Evolutionary conservation across 1,284 basidiomycete species (phyloP).

Genomic region (Sporisorium exsertum): DNA sequence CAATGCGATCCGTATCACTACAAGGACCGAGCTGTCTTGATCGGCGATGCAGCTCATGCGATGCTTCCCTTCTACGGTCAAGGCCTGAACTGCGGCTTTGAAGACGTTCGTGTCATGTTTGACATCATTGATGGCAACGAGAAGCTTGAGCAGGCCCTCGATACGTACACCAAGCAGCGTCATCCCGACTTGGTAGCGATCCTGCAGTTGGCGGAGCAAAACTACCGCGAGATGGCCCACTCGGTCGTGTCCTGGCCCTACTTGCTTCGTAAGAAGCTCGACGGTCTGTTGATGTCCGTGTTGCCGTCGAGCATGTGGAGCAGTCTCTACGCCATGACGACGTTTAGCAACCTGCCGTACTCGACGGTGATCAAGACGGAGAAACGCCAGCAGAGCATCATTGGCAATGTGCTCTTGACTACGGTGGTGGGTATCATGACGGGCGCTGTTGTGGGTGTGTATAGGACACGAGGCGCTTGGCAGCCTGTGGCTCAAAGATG

Average conservation of each 20-base stretch:
- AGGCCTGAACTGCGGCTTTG: constrained; percentile 95
- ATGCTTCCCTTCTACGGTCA: constrained; percentile 99
- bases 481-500: constrained; percentile 26
- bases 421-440: constrained; percentile 9
- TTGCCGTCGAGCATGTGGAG: constrained; percentile 85
- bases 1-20: constrained; percentile 91
- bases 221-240: constrained; percentile 96
- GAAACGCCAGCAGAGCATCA: constrained; percentile 73
- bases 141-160: constrained; percentile 77
- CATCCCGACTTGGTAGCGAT: constrained; percentile 91
- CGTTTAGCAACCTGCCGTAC: constrained; percentile 94
- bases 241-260: constrained; percentile 85
- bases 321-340: constrained; percentile 95
- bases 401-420: constrained; percentile 15
- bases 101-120: constrained; percentile 91
- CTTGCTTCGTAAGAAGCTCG: constrained; percentile 83
- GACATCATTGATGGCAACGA: constrained; percentile 75
- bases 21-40: constrained; percentile 84
- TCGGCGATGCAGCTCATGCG: constrained; percentile 94
- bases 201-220: constrained; percentile 88
- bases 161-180: constrained; percentile 81
- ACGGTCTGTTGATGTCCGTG: constrained; percentile 75
- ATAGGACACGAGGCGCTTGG: constrained; percentile 32
- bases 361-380: constrained; percentile 78
- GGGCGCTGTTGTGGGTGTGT: constrained; percentile 18